Evolutionary conservation across 148 eudicot genomes (phyloP).

Genomic region (Rhododendron griersonianum): DNA sequence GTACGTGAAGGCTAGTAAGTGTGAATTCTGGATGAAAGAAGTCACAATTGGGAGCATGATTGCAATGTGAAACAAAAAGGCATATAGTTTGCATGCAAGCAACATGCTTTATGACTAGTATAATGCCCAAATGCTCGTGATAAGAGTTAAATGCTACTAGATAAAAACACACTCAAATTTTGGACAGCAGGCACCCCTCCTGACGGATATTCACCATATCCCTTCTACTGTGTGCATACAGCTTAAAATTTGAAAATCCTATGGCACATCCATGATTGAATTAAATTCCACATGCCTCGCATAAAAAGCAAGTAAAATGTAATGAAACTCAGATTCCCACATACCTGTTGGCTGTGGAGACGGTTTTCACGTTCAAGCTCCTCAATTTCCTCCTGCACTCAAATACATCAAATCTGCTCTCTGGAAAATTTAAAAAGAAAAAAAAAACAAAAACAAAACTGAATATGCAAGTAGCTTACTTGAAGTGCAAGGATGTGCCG

Average conservation of each 20-base stretch:
- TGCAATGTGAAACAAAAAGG: neutral
- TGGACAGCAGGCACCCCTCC: neutral
- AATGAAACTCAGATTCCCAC: conserved; percentile 9
- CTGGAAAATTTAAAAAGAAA: neutral
- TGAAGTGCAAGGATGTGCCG: conserved; percentile 99
- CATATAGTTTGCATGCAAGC: neutral
- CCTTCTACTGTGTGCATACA: neutral
- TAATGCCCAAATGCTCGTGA: neutral
- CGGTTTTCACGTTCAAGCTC: conserved; percentile 98
- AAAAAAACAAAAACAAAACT: neutral
- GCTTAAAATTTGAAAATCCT: neutral
- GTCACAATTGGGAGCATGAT: neutral
- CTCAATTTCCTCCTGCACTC: conserved; percentile 86
- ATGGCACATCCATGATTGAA: neutral
- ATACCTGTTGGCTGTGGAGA: conserved; percentile 92
- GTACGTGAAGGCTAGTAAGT: no score
- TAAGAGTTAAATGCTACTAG: neutral
- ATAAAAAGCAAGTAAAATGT: neutral
- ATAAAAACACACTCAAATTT: neutral
- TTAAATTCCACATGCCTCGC: neutral
- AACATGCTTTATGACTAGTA: neutral
- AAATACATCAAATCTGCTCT: conserved; percentile 18
- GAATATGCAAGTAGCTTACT: conserved; percentile 31
- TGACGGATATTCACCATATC: neutral
- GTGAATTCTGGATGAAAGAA: no score